A percentile compares a stretch with the other conserved stretches of the same genome.
Conservation (phyloP, 2,329 filamentous ascomycete genomes). For the Phialophora verrucosa region DNA sequence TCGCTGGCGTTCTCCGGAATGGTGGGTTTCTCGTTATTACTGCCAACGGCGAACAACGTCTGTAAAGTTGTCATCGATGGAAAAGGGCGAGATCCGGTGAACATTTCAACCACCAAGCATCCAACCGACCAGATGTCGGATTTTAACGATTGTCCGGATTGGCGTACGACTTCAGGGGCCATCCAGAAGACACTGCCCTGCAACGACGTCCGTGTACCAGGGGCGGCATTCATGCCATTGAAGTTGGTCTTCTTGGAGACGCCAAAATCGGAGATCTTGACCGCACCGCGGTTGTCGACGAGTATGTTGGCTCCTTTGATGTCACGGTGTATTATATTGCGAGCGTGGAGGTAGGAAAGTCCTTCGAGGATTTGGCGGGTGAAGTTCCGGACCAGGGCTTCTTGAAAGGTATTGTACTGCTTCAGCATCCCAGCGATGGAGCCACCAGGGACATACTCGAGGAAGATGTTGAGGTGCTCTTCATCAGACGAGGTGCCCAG, state of each 20-base stretch:
- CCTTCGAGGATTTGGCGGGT: conserved; percentile 94
- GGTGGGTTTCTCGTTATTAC: conserved; percentile 81
- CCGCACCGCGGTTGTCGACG: conserved; percentile 97
- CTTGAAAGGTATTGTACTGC: conserved; percentile 92
- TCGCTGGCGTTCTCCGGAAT: conserved; percentile 85
- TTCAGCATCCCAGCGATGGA: conserved; percentile 99
- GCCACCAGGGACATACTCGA: conserved; percentile 96
- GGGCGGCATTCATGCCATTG: conserved; percentile 64
- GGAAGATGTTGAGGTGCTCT: conserved; percentile 97
- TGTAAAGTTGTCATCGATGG: conserved; percentile 96
- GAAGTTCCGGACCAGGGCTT: conserved; percentile 93
- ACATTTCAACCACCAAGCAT: conserved; percentile 98
- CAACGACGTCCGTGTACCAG: conserved; percentile 79
- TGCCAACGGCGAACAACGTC: conserved; percentile 98
- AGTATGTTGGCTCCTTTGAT: conserved; percentile 99
- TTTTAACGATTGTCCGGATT: conserved; percentile 97
- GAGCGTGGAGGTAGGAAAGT: conserved; percentile 88
- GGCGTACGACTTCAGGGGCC: conserved; percentile 97
- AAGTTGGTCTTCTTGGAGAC: conserved; percentile 73
- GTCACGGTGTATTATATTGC: conserved; percentile 96
- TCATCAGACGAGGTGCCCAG: conserved; percentile 91
- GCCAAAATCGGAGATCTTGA: conserved; percentile 99
- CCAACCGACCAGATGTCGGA: conserved; percentile 98
- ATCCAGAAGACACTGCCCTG: conserved; percentile 99
- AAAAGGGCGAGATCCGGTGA: conserved; percentile 94